These are phyloP conservation scores for Hippophae gyantsensis DNA, from an alignment of 306 rosid species.

Conservation along the genomic window DNA sequence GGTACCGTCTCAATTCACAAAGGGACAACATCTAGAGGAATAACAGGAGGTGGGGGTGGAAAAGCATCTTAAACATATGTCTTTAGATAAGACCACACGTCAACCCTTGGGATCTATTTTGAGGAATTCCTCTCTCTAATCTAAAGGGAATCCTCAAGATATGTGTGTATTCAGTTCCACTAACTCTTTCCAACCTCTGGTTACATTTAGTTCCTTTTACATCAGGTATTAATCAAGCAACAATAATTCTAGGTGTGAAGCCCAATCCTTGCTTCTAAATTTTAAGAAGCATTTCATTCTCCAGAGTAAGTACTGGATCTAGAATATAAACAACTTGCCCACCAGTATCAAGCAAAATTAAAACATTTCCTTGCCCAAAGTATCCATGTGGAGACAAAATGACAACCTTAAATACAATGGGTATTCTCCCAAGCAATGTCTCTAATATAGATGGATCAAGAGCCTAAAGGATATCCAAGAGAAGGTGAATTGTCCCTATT, in stretches of 20 bases:
- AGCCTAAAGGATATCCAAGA: conserved; percentile 77
- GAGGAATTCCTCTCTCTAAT: too few relatives aligned
- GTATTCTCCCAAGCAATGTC: conserved; percentile 78
- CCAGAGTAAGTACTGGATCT: conserved; percentile 95
- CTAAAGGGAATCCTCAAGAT: too few relatives aligned
- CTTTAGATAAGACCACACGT: too few relatives aligned
- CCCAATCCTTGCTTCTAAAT: conserved; percentile 6
- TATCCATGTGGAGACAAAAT: conserved; percentile 31
- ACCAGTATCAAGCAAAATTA: conserved; percentile 96
- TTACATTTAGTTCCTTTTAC: too few relatives aligned
- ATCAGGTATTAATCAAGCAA: too few relatives aligned
- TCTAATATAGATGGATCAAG: conserved; percentile 84
- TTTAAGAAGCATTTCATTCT: conserved; percentile 79
- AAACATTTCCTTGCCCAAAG: conserved; percentile 92
- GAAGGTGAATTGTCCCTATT: conserved; percentile 65
- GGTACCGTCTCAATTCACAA: conserved; percentile 59
- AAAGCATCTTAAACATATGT: too few relatives aligned
- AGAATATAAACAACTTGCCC: conserved; percentile 95
- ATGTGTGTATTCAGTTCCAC: too few relatives aligned
- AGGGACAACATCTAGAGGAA: conserved; percentile 68
- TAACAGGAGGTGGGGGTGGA: conserved; percentile 34
- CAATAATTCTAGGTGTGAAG: too few relatives aligned
- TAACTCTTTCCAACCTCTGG: too few relatives aligned
- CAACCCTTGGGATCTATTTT: too few relatives aligned
- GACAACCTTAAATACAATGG: conserved; percentile 76